Conservation (phyloP, 2,329 filamentous ascomycete genomes). For the Aspergillus hortae region DNA sequence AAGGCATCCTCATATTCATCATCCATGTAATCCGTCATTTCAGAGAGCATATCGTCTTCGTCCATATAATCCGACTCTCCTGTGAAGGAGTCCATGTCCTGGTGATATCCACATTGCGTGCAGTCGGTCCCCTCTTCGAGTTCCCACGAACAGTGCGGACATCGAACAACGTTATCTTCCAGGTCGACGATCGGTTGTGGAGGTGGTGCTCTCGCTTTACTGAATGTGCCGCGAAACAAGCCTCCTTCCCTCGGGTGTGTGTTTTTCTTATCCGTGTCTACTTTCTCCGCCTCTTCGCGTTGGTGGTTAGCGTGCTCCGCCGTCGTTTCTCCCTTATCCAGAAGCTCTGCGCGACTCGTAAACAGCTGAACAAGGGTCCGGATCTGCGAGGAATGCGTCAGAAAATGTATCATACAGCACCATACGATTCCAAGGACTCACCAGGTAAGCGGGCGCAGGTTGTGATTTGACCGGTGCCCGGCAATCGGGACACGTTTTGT, state of each 20-base stretch:
- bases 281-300: slow-evolving; percentile 56
- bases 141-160: slow-evolving; percentile 61
- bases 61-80: slow-evolving; percentile 41
- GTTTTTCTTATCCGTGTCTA: slow-evolving; percentile 59
- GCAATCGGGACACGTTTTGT: slow-evolving; percentile 68
- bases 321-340: slow-evolving; percentile 61
- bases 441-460: slow-evolving; percentile 63
- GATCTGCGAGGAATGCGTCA: slow-evolving; percentile 42
- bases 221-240: slow-evolving; percentile 62
- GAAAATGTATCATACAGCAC: slow-evolving; percentile 1
- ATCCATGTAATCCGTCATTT: slow-evolving; percentile 41
- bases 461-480: slow-evolving; percentile 55
- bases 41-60: slow-evolving; percentile 41
- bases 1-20: slow-evolving; percentile 25
- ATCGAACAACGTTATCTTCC: slow-evolving; percentile 60
- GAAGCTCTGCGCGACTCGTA: slow-evolving; percentile 55
- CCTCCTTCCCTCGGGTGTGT: slow-evolving; percentile 50
- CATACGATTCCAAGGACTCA: slow-evolving; percentile 29
- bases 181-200: slow-evolving; percentile 50
- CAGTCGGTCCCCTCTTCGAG: slow-evolving; percentile 58
- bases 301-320: slow-evolving; percentile 58
- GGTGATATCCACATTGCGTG: slow-evolving; percentile 52
- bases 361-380: slow-evolving; percentile 64
- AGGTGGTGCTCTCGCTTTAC: slow-evolving; percentile 20
- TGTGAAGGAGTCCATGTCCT: slow-evolving; percentile 41